Conservation (phyloP, 2,329 filamentous ascomycete genomes). For the Lachnellula occidentalis region DNA sequence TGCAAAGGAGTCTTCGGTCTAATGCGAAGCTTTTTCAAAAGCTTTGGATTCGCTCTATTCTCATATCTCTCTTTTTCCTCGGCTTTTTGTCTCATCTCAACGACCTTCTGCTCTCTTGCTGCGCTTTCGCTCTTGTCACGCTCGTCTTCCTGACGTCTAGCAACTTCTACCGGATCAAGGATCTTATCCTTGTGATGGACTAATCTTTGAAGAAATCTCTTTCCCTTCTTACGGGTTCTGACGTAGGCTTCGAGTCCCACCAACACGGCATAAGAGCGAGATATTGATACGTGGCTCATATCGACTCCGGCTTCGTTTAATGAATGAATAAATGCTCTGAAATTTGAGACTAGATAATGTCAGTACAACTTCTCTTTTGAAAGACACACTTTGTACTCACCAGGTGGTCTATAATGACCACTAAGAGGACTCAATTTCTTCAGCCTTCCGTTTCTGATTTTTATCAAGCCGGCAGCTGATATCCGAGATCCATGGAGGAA, state of each 20-base stretch:
- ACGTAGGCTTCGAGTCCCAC: conserved; percentile 78
- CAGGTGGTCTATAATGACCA: conserved; percentile 80
- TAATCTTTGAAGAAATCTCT: conserved; percentile 46
- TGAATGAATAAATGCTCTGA: conserved; percentile 71
- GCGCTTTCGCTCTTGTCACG: conserved; percentile 57
- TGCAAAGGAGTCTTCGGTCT: neutral
- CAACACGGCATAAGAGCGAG: conserved; percentile 74
- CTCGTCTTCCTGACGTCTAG: conserved; percentile 51
- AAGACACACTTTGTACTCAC: conserved; percentile 33
- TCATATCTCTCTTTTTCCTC: conserved; percentile 17
- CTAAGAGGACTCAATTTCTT: conserved; percentile 63
- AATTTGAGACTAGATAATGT: conserved; percentile 51
- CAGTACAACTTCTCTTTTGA: neutral
- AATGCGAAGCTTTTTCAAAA: conserved; percentile 39
- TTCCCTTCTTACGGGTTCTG: conserved; percentile 58
- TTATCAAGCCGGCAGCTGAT: conserved; percentile 76
- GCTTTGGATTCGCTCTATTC: conserved; percentile 23
- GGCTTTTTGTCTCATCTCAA: conserved; percentile 26
- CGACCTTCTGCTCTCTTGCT: conserved; percentile 42
- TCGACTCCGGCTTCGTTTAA: conserved; percentile 71
- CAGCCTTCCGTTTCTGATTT: conserved; percentile 76
- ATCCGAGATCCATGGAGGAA: conserved; percentile 82
- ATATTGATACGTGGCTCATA: conserved; percentile 72
- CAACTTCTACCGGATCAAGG: conserved; percentile 54
- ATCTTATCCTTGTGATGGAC: conserved; percentile 53